Evolutionary conservation across 768 basidiomycete species (phyloP).

Genomic region (Tulasnella sp.): DNA sequence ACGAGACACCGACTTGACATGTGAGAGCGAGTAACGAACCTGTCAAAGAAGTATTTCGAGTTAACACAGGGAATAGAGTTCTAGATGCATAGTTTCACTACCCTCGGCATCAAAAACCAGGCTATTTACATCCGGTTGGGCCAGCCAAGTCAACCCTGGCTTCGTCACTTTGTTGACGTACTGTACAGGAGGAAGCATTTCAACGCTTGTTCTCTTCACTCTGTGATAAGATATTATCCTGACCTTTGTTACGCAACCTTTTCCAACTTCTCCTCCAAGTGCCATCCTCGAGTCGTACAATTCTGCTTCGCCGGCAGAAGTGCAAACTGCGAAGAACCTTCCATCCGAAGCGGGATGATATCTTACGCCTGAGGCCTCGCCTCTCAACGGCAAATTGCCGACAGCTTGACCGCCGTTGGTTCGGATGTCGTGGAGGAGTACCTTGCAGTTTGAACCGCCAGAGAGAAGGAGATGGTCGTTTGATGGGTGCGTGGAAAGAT

Average conservation of each 20-base stretch:
- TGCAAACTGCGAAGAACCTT: slow-evolving; percentile 9
- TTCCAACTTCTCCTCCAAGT: background rate
- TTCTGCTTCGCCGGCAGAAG: background rate
- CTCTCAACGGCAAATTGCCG: background rate
- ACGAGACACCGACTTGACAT: background rate
- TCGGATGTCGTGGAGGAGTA: slow-evolving; percentile 3
- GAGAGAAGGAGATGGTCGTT: slow-evolving; percentile 14
- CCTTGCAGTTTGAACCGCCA: background rate
- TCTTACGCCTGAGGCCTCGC: slow-evolving; percentile 5
- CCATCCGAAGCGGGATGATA: slow-evolving; percentile 17
- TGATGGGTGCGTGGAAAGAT: slow-evolving; percentile 19
- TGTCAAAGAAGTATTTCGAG: background rate
- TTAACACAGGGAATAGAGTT: background rate
- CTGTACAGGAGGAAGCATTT: background rate
- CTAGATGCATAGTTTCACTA: background rate
- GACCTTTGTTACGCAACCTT: background rate
- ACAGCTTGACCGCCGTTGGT: background rate
- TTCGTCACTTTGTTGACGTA: slow-evolving; percentile 9
- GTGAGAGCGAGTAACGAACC: slow-evolving; percentile 4
- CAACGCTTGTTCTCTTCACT: background rate
- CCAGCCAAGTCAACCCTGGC: background rate
- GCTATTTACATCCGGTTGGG: slow-evolving; percentile 3
- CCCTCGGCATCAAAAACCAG: slow-evolving; percentile 1
- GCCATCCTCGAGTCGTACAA: slow-evolving; percentile 17
- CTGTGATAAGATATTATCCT: background rate